These are phyloP conservation scores for Brassica cretica DNA, from an alignment of 345 rosid genomes.

Conservation along the genomic window DNA sequence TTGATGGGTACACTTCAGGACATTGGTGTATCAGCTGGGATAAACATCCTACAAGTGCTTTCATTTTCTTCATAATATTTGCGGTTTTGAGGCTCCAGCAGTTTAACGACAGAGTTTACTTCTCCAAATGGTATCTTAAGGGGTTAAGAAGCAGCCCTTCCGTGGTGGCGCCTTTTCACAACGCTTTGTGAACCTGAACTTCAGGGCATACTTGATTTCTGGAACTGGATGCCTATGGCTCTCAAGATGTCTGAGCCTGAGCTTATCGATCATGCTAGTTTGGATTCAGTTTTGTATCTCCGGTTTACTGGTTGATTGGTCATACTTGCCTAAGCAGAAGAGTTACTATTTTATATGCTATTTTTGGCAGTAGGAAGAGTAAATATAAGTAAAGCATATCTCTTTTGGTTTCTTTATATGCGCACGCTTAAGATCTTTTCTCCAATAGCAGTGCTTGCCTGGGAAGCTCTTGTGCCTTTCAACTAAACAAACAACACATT, in stretches of 20 bases:
- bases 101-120: constrained; percentile 90
- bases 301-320: constrained; percentile 59
- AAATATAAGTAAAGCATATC: neutral
- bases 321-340: constrained; percentile 9
- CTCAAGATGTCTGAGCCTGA: constrained; percentile 91
- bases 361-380: no score
- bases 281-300: constrained; percentile 92
- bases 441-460: constrained; percentile 75
- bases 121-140: constrained; percentile 95
- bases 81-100: constrained; percentile 90
- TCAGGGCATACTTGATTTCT: constrained; percentile 65
- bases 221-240: constrained; percentile 94
- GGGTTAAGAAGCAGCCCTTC: constrained; percentile 74
- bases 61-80: constrained; percentile 74
- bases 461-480: constrained; percentile 81
- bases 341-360: no score
- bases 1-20: constrained; percentile 82
- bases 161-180: constrained; percentile 56
- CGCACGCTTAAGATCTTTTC: constrained; percentile 83
- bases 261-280: constrained; percentile 92
- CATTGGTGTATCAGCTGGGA: constrained; percentile 78
- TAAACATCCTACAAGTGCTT: constrained; percentile 67
- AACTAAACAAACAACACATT: constrained; percentile 68
- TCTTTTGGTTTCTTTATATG: neutral
- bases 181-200: constrained; percentile 81